Evolutionary conservation across 495 filamentous ascomycete species (phyloP), one percentile per base, ranked within the genome.

Genomic region (Aspergillus cavernicola): DNA sequence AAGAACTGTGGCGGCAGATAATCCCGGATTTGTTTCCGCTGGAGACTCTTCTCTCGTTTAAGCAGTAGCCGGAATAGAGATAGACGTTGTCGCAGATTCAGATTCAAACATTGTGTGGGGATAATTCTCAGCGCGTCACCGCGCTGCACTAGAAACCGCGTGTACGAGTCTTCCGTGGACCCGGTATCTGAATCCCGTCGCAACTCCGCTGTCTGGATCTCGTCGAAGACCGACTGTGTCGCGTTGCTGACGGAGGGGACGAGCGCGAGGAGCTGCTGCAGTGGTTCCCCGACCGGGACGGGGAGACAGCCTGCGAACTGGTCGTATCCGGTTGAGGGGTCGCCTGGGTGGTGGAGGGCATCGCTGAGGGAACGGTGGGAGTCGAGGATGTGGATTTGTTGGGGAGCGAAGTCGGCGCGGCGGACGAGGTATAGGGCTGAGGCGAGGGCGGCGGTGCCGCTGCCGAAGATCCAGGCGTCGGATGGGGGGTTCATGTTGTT

Each of bases 381-480:
- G 26, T 49, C 45, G 13, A 49, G 45, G 20, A 49, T 24, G n/a
- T 49, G 45, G 18, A 49, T 32, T 15, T 26, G 37, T 9, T 22
- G 22, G 2, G 45, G 45, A 1, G 31, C 6, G 15, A 49, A 22
- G 10, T 20, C 4, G n/a, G 45, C 45, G 2, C 13, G 33, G n/a
- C 23, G 31, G 31, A 37, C 7, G 20, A 49, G 45, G 23, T 36
- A 49, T 9, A 49, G 33, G 19, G 45, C 45, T 3, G 45, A 49
- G 6, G 45, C 45, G n/a, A 49, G 45, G 18, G 45, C 45, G 2
- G 45, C 45, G 11, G 45, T 49, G 31, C 45, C 45, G 18, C 31
- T 49, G 31, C 45, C 45, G 3, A 49, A 6, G 22, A 49, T 49
- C 45, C 45, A 49, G 20, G 45, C 45, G 57, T 66, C 60, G n/a